Evolutionary conservation across 306 rosid species (phyloP).

Genomic region (Citrullus mucosospermus): DNA sequence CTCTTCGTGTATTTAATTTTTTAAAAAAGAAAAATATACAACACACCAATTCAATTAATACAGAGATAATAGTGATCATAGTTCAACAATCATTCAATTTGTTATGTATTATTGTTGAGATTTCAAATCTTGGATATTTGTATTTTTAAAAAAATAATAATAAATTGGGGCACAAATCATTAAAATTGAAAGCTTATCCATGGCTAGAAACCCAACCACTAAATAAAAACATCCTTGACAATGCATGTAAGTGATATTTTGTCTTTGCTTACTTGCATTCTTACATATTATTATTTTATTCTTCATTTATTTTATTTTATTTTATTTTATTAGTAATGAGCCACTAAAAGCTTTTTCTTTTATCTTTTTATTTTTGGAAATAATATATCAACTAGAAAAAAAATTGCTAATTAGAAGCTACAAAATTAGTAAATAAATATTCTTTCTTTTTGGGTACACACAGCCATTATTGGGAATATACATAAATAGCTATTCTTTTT

Average conservation of each 20-base stretch:
- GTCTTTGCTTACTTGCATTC: neutral
- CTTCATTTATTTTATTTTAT: neutral
- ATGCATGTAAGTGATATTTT: neutral
- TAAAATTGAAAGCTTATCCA: neutral
- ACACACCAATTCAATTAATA: too few species aligned
- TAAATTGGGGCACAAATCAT: neutral
- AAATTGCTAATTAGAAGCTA: neutral
- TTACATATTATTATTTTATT: neutral
- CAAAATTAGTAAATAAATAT: too few species aligned
- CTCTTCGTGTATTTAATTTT: too few species aligned
- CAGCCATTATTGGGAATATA: too few species aligned
- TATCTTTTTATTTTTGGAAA: neutral
- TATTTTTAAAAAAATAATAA: too few species aligned
- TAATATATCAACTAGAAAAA: neutral
- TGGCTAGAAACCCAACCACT: neutral
- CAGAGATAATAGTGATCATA: too few species aligned
- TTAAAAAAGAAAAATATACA: too few species aligned
- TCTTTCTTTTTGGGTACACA: too few species aligned
- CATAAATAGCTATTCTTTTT: neutral
- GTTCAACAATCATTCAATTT: too few species aligned
- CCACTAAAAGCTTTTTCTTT: neutral
- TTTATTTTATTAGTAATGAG: neutral
- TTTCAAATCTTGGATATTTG: too few species aligned
- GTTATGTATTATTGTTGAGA: too few species aligned
- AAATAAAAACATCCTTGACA: neutral